Conservation (phyloP, 2,329 filamentous ascomycete species). For the Fusarium sp. region DNA sequence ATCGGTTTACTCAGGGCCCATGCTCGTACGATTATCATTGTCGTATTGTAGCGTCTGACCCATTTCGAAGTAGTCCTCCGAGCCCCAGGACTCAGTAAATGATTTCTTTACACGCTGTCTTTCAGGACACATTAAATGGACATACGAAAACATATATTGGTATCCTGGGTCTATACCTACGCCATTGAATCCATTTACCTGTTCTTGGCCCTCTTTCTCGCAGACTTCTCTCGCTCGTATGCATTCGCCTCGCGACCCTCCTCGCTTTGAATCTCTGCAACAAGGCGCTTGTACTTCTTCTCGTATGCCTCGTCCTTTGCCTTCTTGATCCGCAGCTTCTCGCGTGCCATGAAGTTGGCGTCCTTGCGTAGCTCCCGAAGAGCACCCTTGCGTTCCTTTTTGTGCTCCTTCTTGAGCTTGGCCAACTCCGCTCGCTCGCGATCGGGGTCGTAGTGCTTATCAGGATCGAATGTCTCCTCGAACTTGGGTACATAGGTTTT, state of each 20-base stretch:
- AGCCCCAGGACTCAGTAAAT: background rate
- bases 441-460: conserved; percentile 97
- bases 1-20: background rate
- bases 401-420: conserved; percentile 89
- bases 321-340: conserved; percentile 92
- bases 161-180: conserved; percentile 29
- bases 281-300: conserved; percentile 90
- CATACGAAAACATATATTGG: conserved; percentile 32
- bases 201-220: conserved; percentile 72
- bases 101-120: background rate
- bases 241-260: conserved; percentile 87
- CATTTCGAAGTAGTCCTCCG: background rate
- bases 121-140: background rate
- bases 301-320: conserved; percentile 93
- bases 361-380: conserved; percentile 96
- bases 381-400: conserved; percentile 93
- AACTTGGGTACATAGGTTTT: conserved; percentile 92
- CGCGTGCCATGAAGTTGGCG: conserved; percentile 89
- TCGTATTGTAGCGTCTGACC: background rate
- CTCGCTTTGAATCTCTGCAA: conserved; percentile 95
- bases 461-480: conserved; percentile 92
- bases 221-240: conserved; percentile 87
- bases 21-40: background rate
- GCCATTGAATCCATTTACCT: conserved; percentile 40
- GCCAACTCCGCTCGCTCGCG: conserved; percentile 85